Conservation (phyloP, 164 flowering plant genomes). For the Chimonanthus praecox region DNA sequence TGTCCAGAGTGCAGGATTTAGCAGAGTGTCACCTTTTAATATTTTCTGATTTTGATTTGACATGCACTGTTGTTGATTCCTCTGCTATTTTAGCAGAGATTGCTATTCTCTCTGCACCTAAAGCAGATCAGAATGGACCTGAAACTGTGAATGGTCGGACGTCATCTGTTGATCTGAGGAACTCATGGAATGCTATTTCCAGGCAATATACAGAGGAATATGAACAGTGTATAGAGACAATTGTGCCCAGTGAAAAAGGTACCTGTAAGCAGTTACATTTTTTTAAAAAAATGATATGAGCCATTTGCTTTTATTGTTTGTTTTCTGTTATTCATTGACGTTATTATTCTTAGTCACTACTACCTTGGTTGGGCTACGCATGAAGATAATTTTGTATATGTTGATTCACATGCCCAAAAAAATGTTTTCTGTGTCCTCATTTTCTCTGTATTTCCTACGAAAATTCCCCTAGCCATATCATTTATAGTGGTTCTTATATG, state of each 20-base stretch:
- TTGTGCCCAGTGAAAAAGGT: conserved; percentile 55
- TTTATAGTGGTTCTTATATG: too few species aligned
- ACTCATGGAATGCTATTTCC: conserved; percentile 72
- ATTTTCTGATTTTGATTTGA: conserved; percentile 96
- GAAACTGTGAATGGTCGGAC: conserved; percentile 44
- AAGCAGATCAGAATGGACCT: conserved; percentile 43
- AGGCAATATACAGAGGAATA: conserved; percentile 80
- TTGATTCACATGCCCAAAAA: too few species aligned
- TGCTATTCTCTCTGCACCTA: conserved; percentile 82
- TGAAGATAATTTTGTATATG: too few species aligned
- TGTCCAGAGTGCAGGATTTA: conserved; percentile 46
- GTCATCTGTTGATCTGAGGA: conserved; percentile 73
- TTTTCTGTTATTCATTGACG: too few species aligned
- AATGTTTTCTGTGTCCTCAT: too few species aligned
- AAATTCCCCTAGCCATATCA: too few species aligned
- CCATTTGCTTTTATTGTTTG: too few species aligned
- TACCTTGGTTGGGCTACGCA: too few species aligned
- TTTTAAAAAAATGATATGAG: background rate
- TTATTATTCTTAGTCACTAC: too few species aligned
- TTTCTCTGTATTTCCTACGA: too few species aligned
- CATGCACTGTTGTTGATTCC: conserved; percentile 92
- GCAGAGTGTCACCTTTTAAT: conserved; percentile 45
- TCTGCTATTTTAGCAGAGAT: conserved; percentile 96
- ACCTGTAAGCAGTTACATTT: conserved; percentile 8
- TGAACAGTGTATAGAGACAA: conserved; percentile 78